Base-by-base conservation (phyloP, 2,329 filamentous ascomycete species). In the Penicillium sp. region DNA sequence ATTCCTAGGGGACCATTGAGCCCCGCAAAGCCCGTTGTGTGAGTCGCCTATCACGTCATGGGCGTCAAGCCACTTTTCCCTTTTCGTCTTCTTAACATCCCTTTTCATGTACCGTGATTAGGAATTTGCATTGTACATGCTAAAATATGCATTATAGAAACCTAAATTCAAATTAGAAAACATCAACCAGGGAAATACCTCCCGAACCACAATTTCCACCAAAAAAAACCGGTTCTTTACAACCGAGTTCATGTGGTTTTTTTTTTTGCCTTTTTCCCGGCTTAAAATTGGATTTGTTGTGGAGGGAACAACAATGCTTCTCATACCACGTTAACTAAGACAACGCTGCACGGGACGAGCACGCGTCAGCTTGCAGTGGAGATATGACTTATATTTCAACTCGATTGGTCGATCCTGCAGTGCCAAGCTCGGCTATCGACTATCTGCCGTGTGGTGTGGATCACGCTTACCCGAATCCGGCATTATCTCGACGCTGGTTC, bases 361-460 rank as follows among this genome's bases (percentile, higher is more conserved):
- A 72, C 69, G 69, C 69, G 69, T 72, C 68, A 72, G 69, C 69
- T 71, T 44, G 20, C 56, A 56, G 56, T 65, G 66, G 65, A 40
- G 53, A 2, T 57, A 6, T 1, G 2, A 22, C 11, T 40, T 14
- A 14, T 23, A 37, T 43, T 40, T 2, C 20, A 35, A 22, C 49
- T 3, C 63, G 40, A 72, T 70, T 72, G 69, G 69, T 50, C 59
- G 48, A 70, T 69, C 62, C 49, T n/a, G 12, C 14, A 12, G 27
- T 62, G 69, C 69, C 69, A 72, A 72, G 68, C 56, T 69, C 68
- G 69, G 69, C 69, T 72, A 72, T 72, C 69, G 69, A 72, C 68
- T 69, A 72, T 72, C 69, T 72, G 69, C 69, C 69, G 69, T 69
- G 54, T 49, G n/a, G n/a, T 37, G 50, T 58, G 58, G 59, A 31